phyloP scores from a whole-genome alignment of 1,284 basidiomycete species.

The Singerocomus rubriflavus region DNA sequence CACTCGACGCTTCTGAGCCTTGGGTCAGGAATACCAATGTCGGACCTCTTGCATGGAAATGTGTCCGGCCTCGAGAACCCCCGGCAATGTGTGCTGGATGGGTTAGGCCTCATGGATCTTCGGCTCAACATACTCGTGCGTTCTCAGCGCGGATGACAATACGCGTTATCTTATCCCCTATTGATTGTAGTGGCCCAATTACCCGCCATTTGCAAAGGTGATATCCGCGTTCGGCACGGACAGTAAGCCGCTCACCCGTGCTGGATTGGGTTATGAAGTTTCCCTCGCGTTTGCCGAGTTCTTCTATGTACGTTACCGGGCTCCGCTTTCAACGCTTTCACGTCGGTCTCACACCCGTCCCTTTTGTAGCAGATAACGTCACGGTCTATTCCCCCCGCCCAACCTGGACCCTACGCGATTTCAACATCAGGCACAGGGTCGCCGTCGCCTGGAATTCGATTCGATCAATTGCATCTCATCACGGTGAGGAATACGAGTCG shows the following conservation, averaged over 20 bases:
- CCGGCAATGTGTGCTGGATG: constrained; percentile 23
- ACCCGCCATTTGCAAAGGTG: constrained; percentile 24
- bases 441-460: constrained; percentile 19
- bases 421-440: constrained; percentile 10
- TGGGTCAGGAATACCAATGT: constrained; percentile 22
- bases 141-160: not conserved
- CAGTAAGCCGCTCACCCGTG: constrained; percentile 20
- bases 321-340: not conserved
- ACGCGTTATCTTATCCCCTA: not conserved
- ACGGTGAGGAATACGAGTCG: constrained; percentile 28
- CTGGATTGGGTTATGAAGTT: constrained; percentile 28
- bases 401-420: constrained; percentile 24
- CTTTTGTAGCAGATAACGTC: constrained; percentile 19
- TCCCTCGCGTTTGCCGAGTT: constrained; percentile 32
- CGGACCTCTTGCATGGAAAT: constrained; percentile 20
- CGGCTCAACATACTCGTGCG: constrained; percentile 27
- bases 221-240: constrained; percentile 24
- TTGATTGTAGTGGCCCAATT: constrained; percentile 26
- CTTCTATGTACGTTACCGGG: constrained; percentile 24
- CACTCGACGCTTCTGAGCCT: not conserved
- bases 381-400: constrained; percentile 8
- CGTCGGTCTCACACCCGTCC: constrained; percentile 5
- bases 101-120: constrained; percentile 16
- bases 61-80: constrained; percentile 20
- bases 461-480: constrained; percentile 25